Conservation (phyloP, 176 grass and related monocot species). For the Musa acuminata region DNA sequence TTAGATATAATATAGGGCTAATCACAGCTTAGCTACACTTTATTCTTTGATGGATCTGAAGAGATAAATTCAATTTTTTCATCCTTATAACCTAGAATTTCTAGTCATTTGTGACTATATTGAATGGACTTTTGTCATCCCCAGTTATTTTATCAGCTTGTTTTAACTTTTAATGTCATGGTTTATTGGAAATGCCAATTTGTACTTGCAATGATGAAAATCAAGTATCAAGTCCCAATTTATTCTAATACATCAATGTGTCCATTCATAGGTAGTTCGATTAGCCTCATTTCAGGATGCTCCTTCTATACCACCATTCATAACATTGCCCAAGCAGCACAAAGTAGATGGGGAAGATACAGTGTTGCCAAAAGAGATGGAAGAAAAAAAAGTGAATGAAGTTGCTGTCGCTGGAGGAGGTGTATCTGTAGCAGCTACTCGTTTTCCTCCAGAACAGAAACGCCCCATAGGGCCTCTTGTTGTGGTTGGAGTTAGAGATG, state of each 20-base stretch:
- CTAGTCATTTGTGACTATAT: too few relatives aligned
- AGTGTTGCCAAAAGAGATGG: conserved; percentile 71
- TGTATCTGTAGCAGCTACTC: conserved; percentile 87
- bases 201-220: background rate
- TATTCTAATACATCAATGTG: conserved; percentile 12
- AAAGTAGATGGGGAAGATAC: conserved; percentile 68
- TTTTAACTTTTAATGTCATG: too few relatives aligned
- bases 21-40: too few relatives aligned
- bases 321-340: conserved; percentile 78
- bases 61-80: too few relatives aligned
- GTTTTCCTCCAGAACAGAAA: conserved; percentile 89
- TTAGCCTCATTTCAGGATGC: conserved; percentile 94
- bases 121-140: too few relatives aligned
- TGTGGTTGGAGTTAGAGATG: conserved; percentile 91
- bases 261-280: conserved; percentile 64
- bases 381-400: conserved; percentile 86
- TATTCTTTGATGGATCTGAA: too few relatives aligned
- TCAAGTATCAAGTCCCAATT: background rate
- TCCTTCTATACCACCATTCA: conserved; percentile 56
- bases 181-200: background rate
- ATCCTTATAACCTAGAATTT: too few relatives aligned
- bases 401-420: conserved; percentile 98
- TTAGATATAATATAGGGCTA: too few relatives aligned
- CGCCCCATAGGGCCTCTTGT: conserved; percentile 93
- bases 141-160: too few relatives aligned